Conservation (phyloP, 2,329 filamentous ascomycete genomes). For the Paradendryphiella salina region DNA sequence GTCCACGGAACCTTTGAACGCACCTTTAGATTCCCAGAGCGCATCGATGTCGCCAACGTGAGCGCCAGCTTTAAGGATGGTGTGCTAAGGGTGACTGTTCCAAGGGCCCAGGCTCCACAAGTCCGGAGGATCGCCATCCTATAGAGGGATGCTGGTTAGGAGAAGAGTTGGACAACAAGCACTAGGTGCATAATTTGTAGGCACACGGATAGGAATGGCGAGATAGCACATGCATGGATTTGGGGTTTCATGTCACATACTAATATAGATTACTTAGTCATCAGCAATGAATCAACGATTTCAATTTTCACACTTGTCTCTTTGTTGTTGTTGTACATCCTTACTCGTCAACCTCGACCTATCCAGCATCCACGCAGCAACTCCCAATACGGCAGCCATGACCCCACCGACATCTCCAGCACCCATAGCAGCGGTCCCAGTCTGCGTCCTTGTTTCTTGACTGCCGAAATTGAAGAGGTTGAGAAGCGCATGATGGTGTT, state of each 20-base stretch:
- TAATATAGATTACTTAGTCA: background rate
- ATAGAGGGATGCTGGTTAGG: constrained; percentile 13
- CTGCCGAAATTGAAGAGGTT: no score
- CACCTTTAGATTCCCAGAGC: constrained; percentile 68
- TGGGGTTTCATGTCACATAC: background rate
- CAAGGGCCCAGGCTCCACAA: constrained; percentile 57
- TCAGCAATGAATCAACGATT: background rate
- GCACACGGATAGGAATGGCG: background rate
- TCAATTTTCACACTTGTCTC: background rate
- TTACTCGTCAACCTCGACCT: background rate
- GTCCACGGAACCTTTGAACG: constrained; percentile 69
- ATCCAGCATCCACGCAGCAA: constrained; percentile 16
- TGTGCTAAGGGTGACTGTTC: constrained; percentile 65
- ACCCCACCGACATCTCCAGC: constrained; percentile 6
- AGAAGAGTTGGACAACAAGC: background rate
- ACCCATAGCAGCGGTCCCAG: constrained; percentile 7
- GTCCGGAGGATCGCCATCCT: constrained; percentile 36
- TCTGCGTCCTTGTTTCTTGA: constrained; percentile 6
- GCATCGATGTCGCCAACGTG: constrained; percentile 65
- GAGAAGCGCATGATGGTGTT: no score
- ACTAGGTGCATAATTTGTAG: background rate
- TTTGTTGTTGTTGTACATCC: no score
- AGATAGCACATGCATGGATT: background rate
- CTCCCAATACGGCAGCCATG: constrained; percentile 11
- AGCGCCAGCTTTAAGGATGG: constrained; percentile 67